Percentiles rank a stretch among this genome's conserved stretches.
Evolutionary conservation across 345 rosid species (phyloP).

Genomic region (Lenwebbia sp.): DNA sequence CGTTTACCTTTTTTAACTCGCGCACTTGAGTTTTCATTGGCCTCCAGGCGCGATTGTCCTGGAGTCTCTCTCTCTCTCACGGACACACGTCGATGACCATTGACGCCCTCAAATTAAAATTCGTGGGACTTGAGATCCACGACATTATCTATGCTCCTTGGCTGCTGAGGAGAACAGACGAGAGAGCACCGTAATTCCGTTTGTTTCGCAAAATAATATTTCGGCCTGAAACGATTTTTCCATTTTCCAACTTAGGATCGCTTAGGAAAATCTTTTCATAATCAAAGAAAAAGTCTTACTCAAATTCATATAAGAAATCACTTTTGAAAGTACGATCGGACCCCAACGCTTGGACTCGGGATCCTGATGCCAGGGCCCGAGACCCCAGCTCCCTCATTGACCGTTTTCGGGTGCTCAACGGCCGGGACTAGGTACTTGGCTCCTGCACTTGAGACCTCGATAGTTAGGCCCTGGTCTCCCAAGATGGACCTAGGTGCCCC

Average conservation of each 20-base stretch:
- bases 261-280: not conserved
- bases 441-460: not conserved
- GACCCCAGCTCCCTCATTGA: not conserved
- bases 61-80: not conserved
- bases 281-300: not conserved
- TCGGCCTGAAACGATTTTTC: not conserved
- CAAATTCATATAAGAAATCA: not conserved
- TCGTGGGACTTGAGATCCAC: not conserved
- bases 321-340: not conserved
- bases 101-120: not conserved
- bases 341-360: not conserved
- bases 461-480: not conserved
- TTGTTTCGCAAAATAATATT: not conserved
- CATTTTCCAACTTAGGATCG: too few species aligned
- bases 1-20: not conserved
- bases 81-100: not conserved
- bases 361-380: fast-evolving
- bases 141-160: not conserved
- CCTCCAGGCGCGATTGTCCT: not conserved
- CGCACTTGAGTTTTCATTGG: not conserved
- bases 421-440: fast-evolving
- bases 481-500: not conserved
- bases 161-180: not conserved
- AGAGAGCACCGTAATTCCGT: not conserved
- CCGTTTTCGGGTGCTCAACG: not conserved